A percentile compares a stretch with the other conserved stretches of the same genome.
These are phyloP conservation scores for Russula sp. DNA, from an alignment of 768 basidiomycete genomes.

Conservation along the genomic window DNA sequence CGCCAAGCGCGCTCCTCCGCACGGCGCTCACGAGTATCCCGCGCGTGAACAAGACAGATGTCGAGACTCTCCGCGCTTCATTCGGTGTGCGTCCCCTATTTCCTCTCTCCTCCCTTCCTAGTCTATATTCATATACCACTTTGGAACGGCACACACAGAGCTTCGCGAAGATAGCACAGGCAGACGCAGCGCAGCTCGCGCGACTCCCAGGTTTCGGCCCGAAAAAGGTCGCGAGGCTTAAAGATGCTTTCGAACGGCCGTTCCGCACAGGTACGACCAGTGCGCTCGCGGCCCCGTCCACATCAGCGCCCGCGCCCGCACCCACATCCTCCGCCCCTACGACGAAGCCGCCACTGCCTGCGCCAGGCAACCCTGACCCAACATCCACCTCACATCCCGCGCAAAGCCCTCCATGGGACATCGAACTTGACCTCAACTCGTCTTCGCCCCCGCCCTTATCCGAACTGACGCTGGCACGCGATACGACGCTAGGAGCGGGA, in stretches of 20 bases:
- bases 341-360: neutral
- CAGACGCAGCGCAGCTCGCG: constrained; percentile 69
- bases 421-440: constrained; percentile 55
- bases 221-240: constrained; percentile 87
- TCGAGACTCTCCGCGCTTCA: constrained; percentile 86
- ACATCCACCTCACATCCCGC: neutral
- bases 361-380: neutral
- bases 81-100: constrained; percentile 64
- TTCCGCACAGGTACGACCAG: constrained; percentile 69
- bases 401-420: constrained; percentile 61
- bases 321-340: neutral
- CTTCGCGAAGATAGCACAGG: constrained; percentile 75
- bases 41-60: constrained; percentile 97
- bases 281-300: constrained; percentile 29
- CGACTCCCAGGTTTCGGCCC: constrained; percentile 91
- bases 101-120: constrained; percentile 11
- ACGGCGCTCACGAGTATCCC: constrained; percentile 82
- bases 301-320: constrained; percentile 10
- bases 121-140: neutral
- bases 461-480: neutral
- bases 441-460: constrained; percentile 9
- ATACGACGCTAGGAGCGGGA: neutral
- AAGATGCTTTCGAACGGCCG: constrained; percentile 87
- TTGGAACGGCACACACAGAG: constrained; percentile 49
- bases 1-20: constrained; percentile 77